phyloP scores from a whole-genome alignment of 2,329 filamentous ascomycete species.

The Epichloe amarillans region DNA sequence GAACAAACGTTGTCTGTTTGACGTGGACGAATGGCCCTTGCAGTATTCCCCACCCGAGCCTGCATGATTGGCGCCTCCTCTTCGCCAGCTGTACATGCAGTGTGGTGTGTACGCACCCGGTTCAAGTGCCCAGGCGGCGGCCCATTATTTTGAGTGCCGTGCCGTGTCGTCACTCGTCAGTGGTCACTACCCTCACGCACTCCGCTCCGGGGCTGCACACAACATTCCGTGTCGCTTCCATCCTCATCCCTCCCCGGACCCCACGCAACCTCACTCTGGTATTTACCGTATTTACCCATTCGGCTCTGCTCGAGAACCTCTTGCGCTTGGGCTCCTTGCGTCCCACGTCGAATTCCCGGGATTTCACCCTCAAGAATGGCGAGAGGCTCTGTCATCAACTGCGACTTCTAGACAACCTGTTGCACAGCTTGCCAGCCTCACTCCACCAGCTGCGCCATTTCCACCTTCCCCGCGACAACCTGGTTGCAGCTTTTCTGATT shows the following conservation, averaged over 20 bases:
- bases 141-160: no score
- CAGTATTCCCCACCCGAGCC: no score
- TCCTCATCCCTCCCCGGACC: neutral
- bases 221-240: neutral
- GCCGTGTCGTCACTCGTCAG: no score
- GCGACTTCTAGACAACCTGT: slow-evolving; percentile 6
- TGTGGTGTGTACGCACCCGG: no score
- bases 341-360: neutral
- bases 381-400: slow-evolving; percentile 8
- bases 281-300: neutral
- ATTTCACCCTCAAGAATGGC: slow-evolving; percentile 9
- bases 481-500: neutral
- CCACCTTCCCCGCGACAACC: slow-evolving; percentile 4
- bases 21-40: no score
- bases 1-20: no score
- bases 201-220: no score
- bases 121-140: no score
- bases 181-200: no score
- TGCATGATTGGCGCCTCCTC: no score
- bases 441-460: slow-evolving; percentile 2
- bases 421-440: slow-evolving; percentile 1
- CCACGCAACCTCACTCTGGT: neutral
- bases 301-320: neutral
- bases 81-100: no score
- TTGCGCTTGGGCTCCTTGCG: neutral